A percentile compares a stretch with the other conserved stretches of the same genome.
phyloP scores from a whole-genome alignment of 768 basidiomycete species.

The Naematelia aurantialba region DNA sequence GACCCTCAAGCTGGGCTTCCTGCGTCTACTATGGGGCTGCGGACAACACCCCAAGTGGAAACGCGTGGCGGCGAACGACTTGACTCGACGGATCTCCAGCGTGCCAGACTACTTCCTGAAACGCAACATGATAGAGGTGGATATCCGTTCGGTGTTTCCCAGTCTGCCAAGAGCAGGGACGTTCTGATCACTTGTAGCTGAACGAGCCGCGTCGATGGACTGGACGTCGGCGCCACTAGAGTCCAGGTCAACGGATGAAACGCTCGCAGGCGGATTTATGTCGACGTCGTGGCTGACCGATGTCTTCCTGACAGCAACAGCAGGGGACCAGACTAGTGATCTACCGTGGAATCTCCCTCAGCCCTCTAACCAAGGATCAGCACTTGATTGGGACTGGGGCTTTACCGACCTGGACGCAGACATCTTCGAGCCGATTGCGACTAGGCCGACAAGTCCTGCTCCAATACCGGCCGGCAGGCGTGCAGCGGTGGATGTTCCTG shows the following conservation, averaged over 20 bases:
- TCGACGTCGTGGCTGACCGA: constrained; percentile 16
- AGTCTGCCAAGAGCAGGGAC: background rate
- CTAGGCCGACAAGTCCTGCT: constrained; percentile 8
- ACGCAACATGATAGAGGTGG: background rate
- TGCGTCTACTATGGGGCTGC: background rate
- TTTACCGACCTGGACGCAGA: constrained; percentile 7
- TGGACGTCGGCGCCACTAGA: background rate
- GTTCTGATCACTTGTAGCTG: background rate
- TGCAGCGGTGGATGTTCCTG: background rate
- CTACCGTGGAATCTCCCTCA: background rate
- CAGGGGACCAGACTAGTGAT: constrained; percentile 1
- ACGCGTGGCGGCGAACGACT: background rate
- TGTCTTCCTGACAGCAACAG: constrained; percentile 9
- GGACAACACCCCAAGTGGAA: background rate
- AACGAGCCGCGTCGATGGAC: background rate
- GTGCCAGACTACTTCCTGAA: background rate
- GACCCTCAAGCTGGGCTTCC: background rate
- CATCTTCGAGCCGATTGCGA: constrained; percentile 16
- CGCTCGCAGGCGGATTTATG: background rate
- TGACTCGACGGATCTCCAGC: background rate
- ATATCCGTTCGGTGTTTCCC: background rate
- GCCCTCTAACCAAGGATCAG: background rate
- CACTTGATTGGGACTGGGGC: constrained; percentile 8
- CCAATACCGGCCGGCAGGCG: background rate
- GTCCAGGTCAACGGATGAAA: background rate